These are phyloP conservation scores for Xylaria bambusicola DNA, from an alignment of 495 filamentous ascomycete species.

Conservation along the genomic window DNA sequence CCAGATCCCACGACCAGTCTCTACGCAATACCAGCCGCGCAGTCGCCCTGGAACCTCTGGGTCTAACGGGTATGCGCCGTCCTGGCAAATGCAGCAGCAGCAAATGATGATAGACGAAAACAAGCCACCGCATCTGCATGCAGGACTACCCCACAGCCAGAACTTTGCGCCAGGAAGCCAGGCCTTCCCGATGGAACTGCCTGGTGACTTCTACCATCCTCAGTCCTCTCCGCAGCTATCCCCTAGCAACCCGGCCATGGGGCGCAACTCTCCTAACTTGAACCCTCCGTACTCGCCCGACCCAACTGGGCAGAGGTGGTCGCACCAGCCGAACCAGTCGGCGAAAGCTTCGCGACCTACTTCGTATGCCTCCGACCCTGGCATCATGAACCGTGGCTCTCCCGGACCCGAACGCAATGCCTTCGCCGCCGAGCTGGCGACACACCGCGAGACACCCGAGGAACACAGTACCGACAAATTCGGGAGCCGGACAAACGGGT, in stretches of 20 bases:
- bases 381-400: constrained; percentile 32
- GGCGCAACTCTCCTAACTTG: constrained; percentile 25
- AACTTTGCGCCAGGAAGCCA: constrained; percentile 16
- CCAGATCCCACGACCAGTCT: constrained; percentile 43
- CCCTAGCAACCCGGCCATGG: constrained; percentile 23
- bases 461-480: constrained; percentile 37
- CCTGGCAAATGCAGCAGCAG: constrained; percentile 27
- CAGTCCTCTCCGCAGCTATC: constrained; percentile 27
- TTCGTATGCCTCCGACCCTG: constrained; percentile 33
- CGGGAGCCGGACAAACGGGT: constrained; percentile 17
- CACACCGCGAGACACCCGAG: constrained; percentile 43
- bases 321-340: constrained; percentile 37
- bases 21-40: constrained; percentile 25
- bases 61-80: constrained; percentile 29
- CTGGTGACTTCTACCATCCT: constrained; percentile 47
- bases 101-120: constrained; percentile 22
- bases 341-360: constrained; percentile 33
- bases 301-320: constrained; percentile 29
- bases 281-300: constrained; percentile 35
- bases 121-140: constrained; percentile 25
- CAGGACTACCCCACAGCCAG: constrained; percentile 20
- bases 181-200: constrained; percentile 44
- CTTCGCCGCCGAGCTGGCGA: constrained; percentile 36
- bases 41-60: constrained; percentile 30
- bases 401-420: constrained; percentile 40